Base-by-base conservation (phyloP, 306 rosid genomes). In the Casuarina cunninghamiana region DNA sequence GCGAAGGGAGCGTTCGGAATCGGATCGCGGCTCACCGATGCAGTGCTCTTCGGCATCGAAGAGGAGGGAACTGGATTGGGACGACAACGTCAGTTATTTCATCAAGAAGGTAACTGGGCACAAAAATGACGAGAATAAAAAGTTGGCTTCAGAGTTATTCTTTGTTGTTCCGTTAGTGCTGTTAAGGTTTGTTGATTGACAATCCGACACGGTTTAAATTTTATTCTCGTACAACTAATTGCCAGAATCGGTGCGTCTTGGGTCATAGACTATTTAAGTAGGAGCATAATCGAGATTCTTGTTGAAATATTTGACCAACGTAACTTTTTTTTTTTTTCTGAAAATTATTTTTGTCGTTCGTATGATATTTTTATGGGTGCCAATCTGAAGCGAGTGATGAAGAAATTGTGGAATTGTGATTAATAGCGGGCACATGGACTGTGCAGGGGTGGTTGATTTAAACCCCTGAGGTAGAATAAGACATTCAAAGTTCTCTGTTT, bases 71-170 rank as follows among this genome's bases (percentile, higher is more conserved):
- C 82, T 85, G 71, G 91, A 86, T 54, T 81, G 78, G 69, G 87
- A 85, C 75, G 99, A 91, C 68, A 87, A 86, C 61, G 68, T 96
- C 80, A 78, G 78, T 82, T 96, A 96, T 93, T 93, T 90, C 91
- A 87, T 93, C 51, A 87, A 84, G 58, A 90, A 93, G 99, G 99
- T 95, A 88, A 78, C 6, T 51, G 8, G 21, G 68, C 65, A 50
- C 41, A 65, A 63, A 6, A n/a, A 69, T 42, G 15, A 26, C 35
- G 74, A 17, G 11, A 2, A 39, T 2, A 38, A 39, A 5, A 57
- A 5, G 5, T 66, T 42, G 60, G 6, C n/a, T 72, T 72, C 49
- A 35, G 76, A 16, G 57, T 19, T 17, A 21, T 35, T 21, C 51
- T 45, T 78, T 61, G 16, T 53, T 42, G 10, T 16, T 54, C 10